Evolutionary conservation across 1,139 yeast species (phyloP).

Genomic region (Hemisphaericaspora xylanilytica): DNA sequence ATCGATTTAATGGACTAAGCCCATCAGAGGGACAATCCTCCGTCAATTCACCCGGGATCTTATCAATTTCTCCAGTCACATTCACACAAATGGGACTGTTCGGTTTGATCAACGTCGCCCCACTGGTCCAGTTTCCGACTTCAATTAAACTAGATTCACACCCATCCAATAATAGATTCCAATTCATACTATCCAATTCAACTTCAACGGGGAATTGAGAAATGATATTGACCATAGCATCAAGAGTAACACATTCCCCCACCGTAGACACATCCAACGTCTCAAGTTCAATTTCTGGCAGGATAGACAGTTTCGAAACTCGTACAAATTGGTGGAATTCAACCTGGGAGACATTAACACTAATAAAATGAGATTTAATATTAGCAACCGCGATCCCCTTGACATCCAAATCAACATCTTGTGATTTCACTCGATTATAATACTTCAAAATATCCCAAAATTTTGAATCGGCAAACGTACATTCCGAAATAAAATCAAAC

Average conservation of each 20-base stretch:
- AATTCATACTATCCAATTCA: slow-evolving; percentile 20
- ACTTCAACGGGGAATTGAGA: slow-evolving; percentile 21
- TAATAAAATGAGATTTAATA: slow-evolving; percentile 17
- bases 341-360: slow-evolving; percentile 17
- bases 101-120: slow-evolving; percentile 18
- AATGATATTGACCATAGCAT: slow-evolving; percentile 9
- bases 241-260: slow-evolving; percentile 4
- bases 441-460: slow-evolving; percentile 20
- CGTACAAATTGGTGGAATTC: slow-evolving; percentile 16
- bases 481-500: slow-evolving; percentile 26
- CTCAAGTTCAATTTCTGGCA: slow-evolving; percentile 15
- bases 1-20: slow-evolving; percentile 23
- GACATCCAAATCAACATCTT: slow-evolving; percentile 19
- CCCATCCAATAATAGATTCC: slow-evolving; percentile 28
- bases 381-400: slow-evolving; percentile 19
- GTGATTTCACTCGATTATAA: slow-evolving; percentile 16
- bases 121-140: slow-evolving; percentile 27
- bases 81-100: slow-evolving; percentile 13
- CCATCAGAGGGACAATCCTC: slow-evolving; percentile 20
- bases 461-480: slow-evolving; percentile 21
- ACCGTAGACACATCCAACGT: slow-evolving; percentile 7
- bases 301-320: slow-evolving; percentile 16
- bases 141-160: slow-evolving; percentile 21
- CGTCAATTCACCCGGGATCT: slow-evolving; percentile 20
- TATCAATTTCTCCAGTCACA: slow-evolving; percentile 14